Base-by-base conservation (phyloP, 1,139 yeast species). In the Pneumocystis murina region DNA sequence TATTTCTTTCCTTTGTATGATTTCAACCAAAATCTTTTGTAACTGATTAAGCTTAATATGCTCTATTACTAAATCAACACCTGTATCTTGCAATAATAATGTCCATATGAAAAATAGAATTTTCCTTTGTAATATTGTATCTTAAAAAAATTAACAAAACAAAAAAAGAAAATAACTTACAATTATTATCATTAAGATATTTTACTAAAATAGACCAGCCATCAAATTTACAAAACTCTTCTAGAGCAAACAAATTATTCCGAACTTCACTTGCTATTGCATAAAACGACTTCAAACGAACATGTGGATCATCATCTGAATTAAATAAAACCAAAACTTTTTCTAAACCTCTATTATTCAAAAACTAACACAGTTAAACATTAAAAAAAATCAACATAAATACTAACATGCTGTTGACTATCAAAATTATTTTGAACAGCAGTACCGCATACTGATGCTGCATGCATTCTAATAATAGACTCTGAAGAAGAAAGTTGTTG, bases 381-480 rank as follows among this genome's bases (percentile, higher is more conserved):
- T 30, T 30, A 38, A 58, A 58, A 35, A 58, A 70, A 68, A 84
- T 12, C 57, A 17, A 10, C 5, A 61, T 35, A 8, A 38, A 59
- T 14, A 60, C 54, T 55, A 24, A 71, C 64, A 64, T 82, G 87
- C 63, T 79, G 78, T 74, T 90, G 97, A 3, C 91, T 79, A 65
- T 80, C 80, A 1, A 83, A 84, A 72, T 92, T 92, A 73, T 92
- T 92, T 74, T 92, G 98, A 1, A 87, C 95, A 0, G 97, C 96
- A 0, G 92, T 87, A 1, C 95, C 97, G 41, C 91, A 80, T 58
- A 88, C 82, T 63, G 95, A 84, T 68, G 89, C 81, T 7, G 91
- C 85, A 67, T 78, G 75, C 17, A 81, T 76, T 65, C 84, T 78
- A 62, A 90, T 75, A 4, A 78, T 74, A 35, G 79, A 77, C 1